Evolutionary conservation across 108 stramenopile species (phyloP).

Genomic region (Schizochytrium sp.): DNA sequence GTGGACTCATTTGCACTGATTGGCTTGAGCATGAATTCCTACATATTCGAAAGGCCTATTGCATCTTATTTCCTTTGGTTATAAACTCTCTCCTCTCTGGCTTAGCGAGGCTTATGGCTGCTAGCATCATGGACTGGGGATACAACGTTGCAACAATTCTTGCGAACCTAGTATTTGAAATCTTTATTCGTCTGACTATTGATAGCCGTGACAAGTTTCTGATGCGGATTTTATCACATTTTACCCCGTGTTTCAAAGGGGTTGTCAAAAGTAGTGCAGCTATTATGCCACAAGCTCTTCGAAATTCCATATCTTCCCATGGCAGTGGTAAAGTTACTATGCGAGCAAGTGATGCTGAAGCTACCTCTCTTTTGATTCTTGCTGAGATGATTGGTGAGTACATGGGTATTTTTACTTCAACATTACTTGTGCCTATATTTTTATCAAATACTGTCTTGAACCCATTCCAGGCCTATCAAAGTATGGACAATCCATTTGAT

Average conservation of each 20-base stretch:
- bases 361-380: not conserved
- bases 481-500: not conserved
- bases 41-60: not conserved
- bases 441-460: not conserved
- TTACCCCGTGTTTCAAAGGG: not conserved
- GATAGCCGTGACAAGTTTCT: not conserved
- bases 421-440: not conserved
- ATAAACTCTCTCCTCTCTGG: not conserved
- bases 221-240: not conserved
- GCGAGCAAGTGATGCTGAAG: not conserved
- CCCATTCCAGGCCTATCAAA: not conserved
- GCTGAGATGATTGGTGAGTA: not conserved
- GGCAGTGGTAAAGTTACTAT: too few relatives aligned
- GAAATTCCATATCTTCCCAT: too few relatives aligned
- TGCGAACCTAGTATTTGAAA: not conserved
- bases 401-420: not conserved
- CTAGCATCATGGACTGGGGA: constrained; percentile 1
- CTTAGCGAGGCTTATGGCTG: not conserved
- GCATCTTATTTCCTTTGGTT: not conserved
- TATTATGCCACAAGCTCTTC: not conserved
- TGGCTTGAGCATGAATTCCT: not conserved
- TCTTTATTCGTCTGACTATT: not conserved
- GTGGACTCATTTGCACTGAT: not conserved
- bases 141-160: not conserved
- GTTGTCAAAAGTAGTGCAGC: not conserved